Conservation (phyloP, 1,284 basidiomycete genomes). For the Taiwanofungus camphoratus region DNA sequence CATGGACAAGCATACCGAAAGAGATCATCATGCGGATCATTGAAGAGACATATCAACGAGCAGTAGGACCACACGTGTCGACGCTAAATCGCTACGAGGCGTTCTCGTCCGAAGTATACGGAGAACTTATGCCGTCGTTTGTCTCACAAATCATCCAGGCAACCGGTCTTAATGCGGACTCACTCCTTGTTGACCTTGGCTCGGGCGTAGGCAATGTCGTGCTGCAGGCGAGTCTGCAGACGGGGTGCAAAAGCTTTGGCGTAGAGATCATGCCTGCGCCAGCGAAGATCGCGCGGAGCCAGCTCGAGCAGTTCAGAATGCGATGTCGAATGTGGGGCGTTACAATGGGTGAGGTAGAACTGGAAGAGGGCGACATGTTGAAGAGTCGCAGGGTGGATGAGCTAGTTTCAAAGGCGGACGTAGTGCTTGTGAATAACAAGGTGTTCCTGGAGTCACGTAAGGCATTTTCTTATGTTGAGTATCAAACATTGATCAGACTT, state of each 20-base stretch:
- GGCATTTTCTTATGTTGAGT: slow-evolving; percentile 4
- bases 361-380: slow-evolving; percentile 72
- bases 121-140: slow-evolving; percentile 69
- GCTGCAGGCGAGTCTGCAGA: slow-evolving; percentile 67
- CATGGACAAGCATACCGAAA: slow-evolving; percentile 52
- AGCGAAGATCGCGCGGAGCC: slow-evolving; percentile 56
- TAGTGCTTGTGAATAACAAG: slow-evolving; percentile 76
- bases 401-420: slow-evolving; percentile 62
- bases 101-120: slow-evolving; percentile 72
- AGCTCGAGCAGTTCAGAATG: slow-evolving; percentile 55
- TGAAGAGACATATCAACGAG: slow-evolving; percentile 76
- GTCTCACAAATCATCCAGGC: slow-evolving; percentile 57
- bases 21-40: slow-evolving; percentile 61
- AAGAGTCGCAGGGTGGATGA: slow-evolving; percentile 52
- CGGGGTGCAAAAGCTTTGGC: slow-evolving; percentile 68
- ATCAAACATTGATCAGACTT: background rate
- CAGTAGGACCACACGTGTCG: slow-evolving; percentile 64
- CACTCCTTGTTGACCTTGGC: slow-evolving; percentile 71
- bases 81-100: slow-evolving; percentile 64
- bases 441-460: slow-evolving; percentile 65
- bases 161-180: slow-evolving; percentile 51
- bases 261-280: slow-evolving; percentile 61
- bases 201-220: slow-evolving; percentile 78
- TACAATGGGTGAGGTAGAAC: slow-evolving; percentile 57
- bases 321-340: slow-evolving; percentile 77